Base-by-base conservation (phyloP, 352 stramenopile genomes). In the Phytophthora multivora region DNA sequence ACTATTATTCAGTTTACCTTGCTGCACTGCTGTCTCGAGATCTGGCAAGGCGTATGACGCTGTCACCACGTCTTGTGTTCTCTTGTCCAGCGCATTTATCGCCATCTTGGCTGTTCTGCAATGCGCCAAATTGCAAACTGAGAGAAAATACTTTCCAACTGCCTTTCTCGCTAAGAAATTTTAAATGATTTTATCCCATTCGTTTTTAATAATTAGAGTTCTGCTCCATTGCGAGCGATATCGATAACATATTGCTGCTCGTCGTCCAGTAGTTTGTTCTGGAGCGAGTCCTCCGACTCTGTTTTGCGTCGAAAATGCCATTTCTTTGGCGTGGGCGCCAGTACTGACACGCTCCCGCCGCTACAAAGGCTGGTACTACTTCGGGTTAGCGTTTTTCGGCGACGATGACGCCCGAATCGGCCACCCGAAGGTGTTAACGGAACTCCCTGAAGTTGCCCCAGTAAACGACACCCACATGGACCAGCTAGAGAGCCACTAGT, bases 1-100 rank as follows among this genome's bases (percentile, higher is more conserved):
- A n/a, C n/a, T n/a, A n/a, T n/a, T n/a, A n/a, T n/a, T 36, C n/a
- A n/a, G 18, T 25, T 15, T 43, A 91, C 86, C 80, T 87, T 93
- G 80, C 26, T 88, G 73, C 21, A 95, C 55, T 6, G 83, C 86
- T 7, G 73, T 66, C 21, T 77, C 66, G 9, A 95, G 61, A 46
- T 78, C 63, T 33, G 86, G 82, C 31, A 95, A 35, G 10, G 72
- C 65, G 46, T 91, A 88, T 25, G 86, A 80, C 7, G 83, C 86
- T 10, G 60, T 70, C 25, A 93, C 52, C 11, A 88, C 39, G 19
- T 79, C 74, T 12, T 69, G 68, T 7, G 75, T 85, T 43, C 60
- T 67, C 15, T 55, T 52, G 41, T 79, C 68, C 51, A 88, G 28
- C 8, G 52, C 43, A 25, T 66, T 57, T 47, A 87, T 39, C 23